phyloP scores from a whole-genome alignment of 495 filamentous ascomycete species.

The Penicillium roqueforti region DNA sequence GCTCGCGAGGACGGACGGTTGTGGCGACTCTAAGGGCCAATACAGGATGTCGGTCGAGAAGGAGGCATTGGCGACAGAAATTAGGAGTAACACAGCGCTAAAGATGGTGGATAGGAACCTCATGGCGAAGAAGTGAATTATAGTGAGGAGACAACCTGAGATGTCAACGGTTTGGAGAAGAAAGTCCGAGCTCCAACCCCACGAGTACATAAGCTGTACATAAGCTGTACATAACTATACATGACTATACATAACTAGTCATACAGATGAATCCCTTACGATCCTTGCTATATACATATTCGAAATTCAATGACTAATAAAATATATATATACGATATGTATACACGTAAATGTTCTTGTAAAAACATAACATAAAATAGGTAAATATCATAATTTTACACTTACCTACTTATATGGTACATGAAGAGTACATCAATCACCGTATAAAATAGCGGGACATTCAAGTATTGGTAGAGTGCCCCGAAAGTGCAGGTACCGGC shows the following conservation, averaged over 20 bases:
- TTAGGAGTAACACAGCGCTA: constrained; percentile 13
- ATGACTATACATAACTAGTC: too few relatives aligned
- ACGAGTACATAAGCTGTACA: too few relatives aligned
- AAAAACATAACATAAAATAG: too few relatives aligned
- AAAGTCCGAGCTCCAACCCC: background rate
- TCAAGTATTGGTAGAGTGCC: background rate
- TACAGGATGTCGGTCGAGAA: constrained; percentile 36
- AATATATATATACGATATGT: too few relatives aligned
- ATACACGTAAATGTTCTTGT: too few relatives aligned
- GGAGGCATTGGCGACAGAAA: constrained; percentile 19
- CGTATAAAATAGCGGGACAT: background rate
- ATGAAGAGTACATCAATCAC: background rate
- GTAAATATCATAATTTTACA: too few relatives aligned
- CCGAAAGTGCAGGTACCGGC: background rate
- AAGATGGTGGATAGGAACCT: constrained; percentile 19
- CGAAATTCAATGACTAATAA: too few relatives aligned
- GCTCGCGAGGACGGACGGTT: constrained; percentile 39
- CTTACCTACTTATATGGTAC: background rate
- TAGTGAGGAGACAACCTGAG: background rate
- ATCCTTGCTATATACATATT: too few relatives aligned
- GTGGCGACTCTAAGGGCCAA: constrained; percentile 35
- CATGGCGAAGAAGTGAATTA: constrained; percentile 22
- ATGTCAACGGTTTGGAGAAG: background rate
- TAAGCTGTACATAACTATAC: too few relatives aligned
- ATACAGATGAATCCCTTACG: too few relatives aligned